These are phyloP conservation scores for Erythrophleum ivorense DNA, from an alignment of 331 rosid species.

Conservation along the genomic window DNA sequence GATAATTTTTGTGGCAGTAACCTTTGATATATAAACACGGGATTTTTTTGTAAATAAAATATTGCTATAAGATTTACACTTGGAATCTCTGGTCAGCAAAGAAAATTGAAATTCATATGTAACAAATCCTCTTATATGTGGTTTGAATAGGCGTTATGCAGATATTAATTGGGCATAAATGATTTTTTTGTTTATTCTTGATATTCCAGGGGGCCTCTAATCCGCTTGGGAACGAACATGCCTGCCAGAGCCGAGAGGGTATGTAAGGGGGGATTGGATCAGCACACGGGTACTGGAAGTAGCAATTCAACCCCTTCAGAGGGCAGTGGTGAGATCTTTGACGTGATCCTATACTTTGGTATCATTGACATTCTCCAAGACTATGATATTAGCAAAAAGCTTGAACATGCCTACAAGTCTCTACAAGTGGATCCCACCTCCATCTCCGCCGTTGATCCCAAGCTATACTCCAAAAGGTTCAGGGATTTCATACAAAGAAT, in stretches of 20 bases:
- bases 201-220: slow-evolving; percentile 53
- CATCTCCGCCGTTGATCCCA: slow-evolving; percentile 67
- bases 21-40: too few relatives aligned
- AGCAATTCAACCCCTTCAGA: slow-evolving; percentile 47
- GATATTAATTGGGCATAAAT: too few relatives aligned
- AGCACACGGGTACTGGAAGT: slow-evolving; percentile 50
- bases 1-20: background rate
- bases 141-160: too few relatives aligned
- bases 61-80: too few relatives aligned
- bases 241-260: slow-evolving; percentile 63
- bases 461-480: slow-evolving; percentile 62
- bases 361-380: slow-evolving; percentile 73
- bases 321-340: slow-evolving; percentile 45
- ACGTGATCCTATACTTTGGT: slow-evolving; percentile 68
- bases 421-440: slow-evolving; percentile 64
- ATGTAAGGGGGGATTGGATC: slow-evolving; percentile 43
- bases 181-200: background rate
- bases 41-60: background rate
- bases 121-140: background rate
- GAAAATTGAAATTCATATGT: too few relatives aligned
- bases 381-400: slow-evolving; percentile 67
- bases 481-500: slow-evolving; percentile 62
- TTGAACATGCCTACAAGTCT: slow-evolving; percentile 74
- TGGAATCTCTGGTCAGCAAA: too few relatives aligned
- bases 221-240: slow-evolving; percentile 62